Evolutionary conservation across 23 red algal genomes (phyloP), one percentile per base, ranked within the genome.

Genomic region (Cyanidioschyzon merolae): DNA sequence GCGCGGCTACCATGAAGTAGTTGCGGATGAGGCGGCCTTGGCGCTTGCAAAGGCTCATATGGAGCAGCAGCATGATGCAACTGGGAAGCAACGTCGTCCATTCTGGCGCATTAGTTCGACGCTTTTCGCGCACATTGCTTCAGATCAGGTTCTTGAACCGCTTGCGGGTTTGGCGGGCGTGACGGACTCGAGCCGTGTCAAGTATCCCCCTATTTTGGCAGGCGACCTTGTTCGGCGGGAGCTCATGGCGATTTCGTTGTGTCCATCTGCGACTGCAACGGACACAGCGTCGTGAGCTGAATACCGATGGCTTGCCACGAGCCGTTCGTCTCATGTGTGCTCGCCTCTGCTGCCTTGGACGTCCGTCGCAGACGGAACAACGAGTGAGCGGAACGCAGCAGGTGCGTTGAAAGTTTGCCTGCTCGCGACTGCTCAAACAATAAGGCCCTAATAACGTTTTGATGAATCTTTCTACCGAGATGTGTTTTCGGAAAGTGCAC

Each of bases 1-100:
- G 41, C 79, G 86, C 30, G 91, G 91, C n/a, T 88, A 86, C 75
- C 91, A 95, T 59, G 91, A 95, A 77, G 91, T 95, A 39, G 83
- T 95, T 21, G 79, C 88, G 0, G 88, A 78, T 63, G 75, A 88
- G 76, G 76, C 84, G 18, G 85, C 83, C 21, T 77, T 34, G 38
- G 68, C 35, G 12, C 24, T 74, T 7, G 39, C 39, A 39, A 7
- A 74, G 24, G 12, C 38, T 16, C 57, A 54, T 54, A 21, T 15
- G 7, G 45, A 54, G 54, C 32, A 39, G 41, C 84, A 37, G 50
- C 75, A 39, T 76, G 77, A 75, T 26, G 37, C 12, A 12, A 15
- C 38, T 31, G 27, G 29, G 30, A 37, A 58, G 76, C 39, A 12
- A 75, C 75, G 15, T 58, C 76, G 58, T 76, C 80, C 34, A 25